Base-by-base conservation (phyloP, 306 rosid genomes). In the Dalbergia cultrata region DNA sequence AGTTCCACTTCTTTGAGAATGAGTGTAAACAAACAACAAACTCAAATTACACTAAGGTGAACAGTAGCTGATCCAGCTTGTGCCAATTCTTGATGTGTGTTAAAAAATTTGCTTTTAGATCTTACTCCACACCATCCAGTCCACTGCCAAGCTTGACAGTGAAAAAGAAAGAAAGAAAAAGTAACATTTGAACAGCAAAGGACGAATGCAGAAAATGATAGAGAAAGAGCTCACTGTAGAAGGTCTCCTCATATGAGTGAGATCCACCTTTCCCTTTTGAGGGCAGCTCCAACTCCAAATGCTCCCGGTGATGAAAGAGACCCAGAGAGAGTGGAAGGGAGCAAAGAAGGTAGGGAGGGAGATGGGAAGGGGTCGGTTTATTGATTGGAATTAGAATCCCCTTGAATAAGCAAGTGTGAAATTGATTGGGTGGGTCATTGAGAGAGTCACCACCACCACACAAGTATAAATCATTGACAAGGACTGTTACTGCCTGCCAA, bases 401-500 rank as follows among this genome's bases (percentile, higher is more conserved):
- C 45, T 69, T 39, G 65, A 80, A 74, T 57, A 72, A 63, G 85
- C 53, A 68, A 70, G 78, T 72, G 75, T 80, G 80, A 70, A 41
- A 83, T 67, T 83, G 80, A 81, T 71, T 78, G 79, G 81, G 87
- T 87, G 88, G 90, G 90, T 85, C 84, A 87, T 61, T 82, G 88
- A 81, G 75, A 78, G 75, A 71, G 81, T 62, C 85, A 83, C 72
- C 67, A 85, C 67, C 58, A 76, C 66, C 79, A 88, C 74, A 87
- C 81, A 81, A 78, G 85, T 77, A 82, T 84, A 78, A 86, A 91
- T 91, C 89, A 89, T 86, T 91, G 92, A 88, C 52, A 72, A 74
- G 58, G 82, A 86, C 93, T 88, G 82, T 87, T 84, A 79, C 76
- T 87, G 90, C 90, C 88, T 82, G 77, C 91, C 76, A 89, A 91